phyloP scores from a whole-genome alignment of 805 yeast genomes.

The Hanseniaspora guilliermondii region DNA sequence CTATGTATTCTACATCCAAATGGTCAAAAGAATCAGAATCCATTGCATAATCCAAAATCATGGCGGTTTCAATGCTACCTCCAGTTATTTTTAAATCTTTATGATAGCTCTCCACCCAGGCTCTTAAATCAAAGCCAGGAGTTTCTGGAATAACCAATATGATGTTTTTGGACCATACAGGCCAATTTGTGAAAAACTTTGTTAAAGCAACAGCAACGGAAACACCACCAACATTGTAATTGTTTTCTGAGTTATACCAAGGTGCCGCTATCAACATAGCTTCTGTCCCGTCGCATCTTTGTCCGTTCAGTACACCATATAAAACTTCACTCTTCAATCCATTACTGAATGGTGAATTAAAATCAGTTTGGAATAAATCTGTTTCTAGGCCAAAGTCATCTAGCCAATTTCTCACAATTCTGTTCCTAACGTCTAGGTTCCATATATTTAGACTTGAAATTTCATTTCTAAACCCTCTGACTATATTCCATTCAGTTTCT shows the following conservation, averaged over 20 bases:
- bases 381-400: constrained; percentile 62
- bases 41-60: constrained; percentile 68
- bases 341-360: constrained; percentile 15
- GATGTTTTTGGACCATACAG: constrained; percentile 91
- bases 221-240: constrained; percentile 64
- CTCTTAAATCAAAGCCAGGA: constrained; percentile 51
- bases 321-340: constrained; percentile 22
- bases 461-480: constrained; percentile 62
- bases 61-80: constrained; percentile 85
- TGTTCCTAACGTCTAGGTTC: constrained; percentile 30
- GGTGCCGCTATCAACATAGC: constrained; percentile 86
- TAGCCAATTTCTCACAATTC: constrained; percentile 45
- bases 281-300: constrained; percentile 92
- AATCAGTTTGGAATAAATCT: constrained; percentile 33
- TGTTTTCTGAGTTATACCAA: constrained; percentile 35
- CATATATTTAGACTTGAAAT: constrained; percentile 28
- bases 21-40: constrained; percentile 55
- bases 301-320: constrained; percentile 80
- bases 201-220: constrained; percentile 62
- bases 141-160: constrained; percentile 73
- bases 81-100: constrained; percentile 73
- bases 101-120: constrained; percentile 93
- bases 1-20: constrained; percentile 68
- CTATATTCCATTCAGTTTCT: constrained; percentile 86
- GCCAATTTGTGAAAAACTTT: constrained; percentile 69